Percentiles rank a stretch among this genome's conserved stretches.
Evolutionary conservation across 2,329 filamentous ascomycete species (phyloP).

Genomic region (Sordariomycetes sp.): DNA sequence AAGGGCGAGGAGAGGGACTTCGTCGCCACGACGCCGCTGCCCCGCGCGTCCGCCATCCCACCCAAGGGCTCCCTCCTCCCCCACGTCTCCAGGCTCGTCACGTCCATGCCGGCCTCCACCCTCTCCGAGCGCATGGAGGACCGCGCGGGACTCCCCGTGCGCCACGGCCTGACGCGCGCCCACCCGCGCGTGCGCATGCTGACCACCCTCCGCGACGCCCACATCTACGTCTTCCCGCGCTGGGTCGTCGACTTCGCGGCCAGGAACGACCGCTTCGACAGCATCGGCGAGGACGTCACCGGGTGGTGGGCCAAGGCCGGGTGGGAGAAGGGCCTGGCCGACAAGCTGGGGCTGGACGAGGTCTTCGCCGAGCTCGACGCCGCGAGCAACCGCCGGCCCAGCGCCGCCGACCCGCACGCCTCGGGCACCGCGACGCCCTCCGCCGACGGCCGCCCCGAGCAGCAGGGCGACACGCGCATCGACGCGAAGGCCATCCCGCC

Average conservation of each 20-base stretch:
- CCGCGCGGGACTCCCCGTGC: conserved; percentile 60
- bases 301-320: conserved; percentile 93
- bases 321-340: conserved; percentile 74
- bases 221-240: conserved; percentile 87
- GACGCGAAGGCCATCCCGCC: conserved; percentile 44
- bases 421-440: conserved; percentile 5
- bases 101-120: conserved; percentile 80
- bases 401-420: conserved; percentile 2
- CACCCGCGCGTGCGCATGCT: conserved; percentile 72
- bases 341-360: conserved; percentile 52
- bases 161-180: conserved; percentile 64
- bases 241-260: conserved; percentile 83
- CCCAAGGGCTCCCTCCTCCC: conserved; percentile 53
- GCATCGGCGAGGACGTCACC: conserved; percentile 80
- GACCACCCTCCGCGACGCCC: conserved; percentile 77
- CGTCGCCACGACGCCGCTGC: conserved; percentile 64
- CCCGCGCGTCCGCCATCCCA: conserved; percentile 40
- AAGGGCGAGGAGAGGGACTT: conserved; percentile 94
- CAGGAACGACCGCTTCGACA: conserved; percentile 72
- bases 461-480: neutral
- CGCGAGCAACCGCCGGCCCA: neutral
- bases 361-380: conserved; percentile 7
- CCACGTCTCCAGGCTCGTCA: conserved; percentile 67
- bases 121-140: conserved; percentile 74
- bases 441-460: neutral